Percentiles rank a stretch among this genome's conserved stretches.
These are phyloP conservation scores for Phytophthora cryptogea DNA, from an alignment of 352 stramenopile species.

Conservation along the genomic window DNA sequence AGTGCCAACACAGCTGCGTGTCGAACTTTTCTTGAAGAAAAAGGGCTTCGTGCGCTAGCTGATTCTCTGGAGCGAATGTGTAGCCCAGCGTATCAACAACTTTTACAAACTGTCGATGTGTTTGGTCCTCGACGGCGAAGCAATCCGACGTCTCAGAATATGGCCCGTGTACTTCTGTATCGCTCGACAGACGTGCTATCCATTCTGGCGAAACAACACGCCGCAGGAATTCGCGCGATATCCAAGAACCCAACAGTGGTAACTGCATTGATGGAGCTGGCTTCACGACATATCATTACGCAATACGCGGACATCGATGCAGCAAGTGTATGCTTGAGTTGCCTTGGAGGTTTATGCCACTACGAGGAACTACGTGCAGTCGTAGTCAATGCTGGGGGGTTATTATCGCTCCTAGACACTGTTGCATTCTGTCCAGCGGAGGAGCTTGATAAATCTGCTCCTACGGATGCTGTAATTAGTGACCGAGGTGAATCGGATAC, in stretches of 20 bases:
- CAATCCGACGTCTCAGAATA: conserved; percentile 37
- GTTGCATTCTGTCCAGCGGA: conserved; percentile 67
- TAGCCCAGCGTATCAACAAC: conserved; percentile 66
- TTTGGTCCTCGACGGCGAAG: conserved; percentile 31
- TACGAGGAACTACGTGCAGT: conserved; percentile 55
- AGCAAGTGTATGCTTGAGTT: conserved; percentile 61
- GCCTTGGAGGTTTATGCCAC: conserved; percentile 64
- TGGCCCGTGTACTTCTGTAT: conserved; percentile 68
- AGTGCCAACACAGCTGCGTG: conserved; percentile 62
- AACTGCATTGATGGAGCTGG: conserved; percentile 60
- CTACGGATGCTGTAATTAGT: conserved; percentile 18
- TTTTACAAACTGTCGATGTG: conserved; percentile 44
- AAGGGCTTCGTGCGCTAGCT: conserved; percentile 51
- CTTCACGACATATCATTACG: conserved; percentile 61
- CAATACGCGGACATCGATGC: conserved; percentile 61
- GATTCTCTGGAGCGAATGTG: conserved; percentile 76
- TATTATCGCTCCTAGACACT: conserved; percentile 71
- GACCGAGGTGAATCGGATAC: conserved; percentile 34
- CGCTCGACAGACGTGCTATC: conserved; percentile 71
- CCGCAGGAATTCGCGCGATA: conserved; percentile 51
- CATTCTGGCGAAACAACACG: conserved; percentile 44
- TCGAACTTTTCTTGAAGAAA: conserved; percentile 57
- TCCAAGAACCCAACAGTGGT: conserved; percentile 64
- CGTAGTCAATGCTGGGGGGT: conserved; percentile 64
- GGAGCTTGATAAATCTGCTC: conserved; percentile 26